phyloP scores from a whole-genome alignment of 176 grass and related monocot species.

The Aegilops umbellulata region DNA sequence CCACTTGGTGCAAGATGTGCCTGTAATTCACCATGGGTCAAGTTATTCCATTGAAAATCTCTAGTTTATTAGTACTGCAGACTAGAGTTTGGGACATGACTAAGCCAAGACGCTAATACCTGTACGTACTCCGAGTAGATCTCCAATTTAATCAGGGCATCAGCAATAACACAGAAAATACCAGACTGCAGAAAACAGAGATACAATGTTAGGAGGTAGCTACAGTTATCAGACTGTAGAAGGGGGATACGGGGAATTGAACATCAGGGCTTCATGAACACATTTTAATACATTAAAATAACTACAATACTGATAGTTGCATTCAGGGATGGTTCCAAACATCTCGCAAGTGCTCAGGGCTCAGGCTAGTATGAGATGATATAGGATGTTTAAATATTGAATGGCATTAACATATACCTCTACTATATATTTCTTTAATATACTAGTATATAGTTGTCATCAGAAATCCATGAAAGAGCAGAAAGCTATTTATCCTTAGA shows the following conservation, averaged over 20 bases:
- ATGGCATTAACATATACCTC: background rate
- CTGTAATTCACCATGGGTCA: constrained; percentile 56
- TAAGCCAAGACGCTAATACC: constrained; percentile 43
- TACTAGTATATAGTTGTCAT: background rate
- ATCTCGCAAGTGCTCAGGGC: background rate
- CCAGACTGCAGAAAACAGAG: constrained; percentile 36
- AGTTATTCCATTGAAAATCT: constrained; percentile 19
- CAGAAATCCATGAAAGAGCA: background rate
- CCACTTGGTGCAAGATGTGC: constrained; percentile 85
- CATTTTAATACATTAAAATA: background rate
- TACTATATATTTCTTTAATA: constrained; percentile 6
- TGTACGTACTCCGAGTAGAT: constrained; percentile 89
- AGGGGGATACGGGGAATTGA: background rate
- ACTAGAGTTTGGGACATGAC: background rate
- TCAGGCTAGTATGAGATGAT: background rate
- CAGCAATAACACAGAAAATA: constrained; percentile 59
- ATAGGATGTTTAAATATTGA: constrained; percentile 9
- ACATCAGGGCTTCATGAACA: background rate
- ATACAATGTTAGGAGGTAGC: background rate
- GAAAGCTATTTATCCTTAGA: background rate
- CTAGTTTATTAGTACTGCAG: background rate
- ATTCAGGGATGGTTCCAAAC: background rate
- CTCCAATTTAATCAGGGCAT: constrained; percentile 82
- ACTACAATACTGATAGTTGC: background rate
- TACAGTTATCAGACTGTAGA: background rate